A percentile compares a stretch with the other conserved stretches of the same genome.
These are phyloP conservation scores for Ceriops tagal DNA, from an alignment of 345 rosid species.

Conservation along the genomic window DNA sequence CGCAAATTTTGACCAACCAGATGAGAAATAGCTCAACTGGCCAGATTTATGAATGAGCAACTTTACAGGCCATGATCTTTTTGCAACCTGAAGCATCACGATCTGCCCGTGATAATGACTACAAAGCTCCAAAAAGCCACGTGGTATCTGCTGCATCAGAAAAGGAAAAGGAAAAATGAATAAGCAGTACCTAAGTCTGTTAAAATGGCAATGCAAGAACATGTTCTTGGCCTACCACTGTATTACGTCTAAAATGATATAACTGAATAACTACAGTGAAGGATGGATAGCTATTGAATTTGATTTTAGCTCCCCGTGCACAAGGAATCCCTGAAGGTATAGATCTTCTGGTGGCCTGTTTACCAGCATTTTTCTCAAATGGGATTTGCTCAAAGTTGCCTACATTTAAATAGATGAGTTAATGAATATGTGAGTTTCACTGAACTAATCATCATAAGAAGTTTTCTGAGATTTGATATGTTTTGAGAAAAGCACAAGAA, in stretches of 20 bases:
- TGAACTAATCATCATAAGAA: no score
- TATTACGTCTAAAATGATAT: no score
- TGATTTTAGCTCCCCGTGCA: constrained; percentile 3
- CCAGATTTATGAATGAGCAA: background rate
- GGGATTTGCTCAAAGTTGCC: background rate
- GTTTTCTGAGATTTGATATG: no score
- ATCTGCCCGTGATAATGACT: background rate
- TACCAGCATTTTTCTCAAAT: background rate
- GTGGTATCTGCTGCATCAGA: background rate
- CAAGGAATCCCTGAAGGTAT: background rate
- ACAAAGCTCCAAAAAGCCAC: background rate
- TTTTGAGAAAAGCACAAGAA: no score
- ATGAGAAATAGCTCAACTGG: background rate
- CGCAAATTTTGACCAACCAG: constrained; percentile 20
- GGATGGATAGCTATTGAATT: background rate
- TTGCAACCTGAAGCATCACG: constrained; percentile 1
- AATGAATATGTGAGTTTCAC: background rate
- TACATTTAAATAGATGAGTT: background rate
- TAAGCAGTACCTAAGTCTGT: no score
- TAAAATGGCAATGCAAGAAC: background rate
- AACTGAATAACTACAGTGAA: background rate
- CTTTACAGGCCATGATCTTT: constrained; percentile 4
- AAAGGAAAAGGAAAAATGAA: no score
- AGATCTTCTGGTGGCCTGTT: background rate
- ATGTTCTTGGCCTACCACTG: background rate